Evolutionary conservation across 345 rosid species (phyloP).

Genomic region (Viola odorata): DNA sequence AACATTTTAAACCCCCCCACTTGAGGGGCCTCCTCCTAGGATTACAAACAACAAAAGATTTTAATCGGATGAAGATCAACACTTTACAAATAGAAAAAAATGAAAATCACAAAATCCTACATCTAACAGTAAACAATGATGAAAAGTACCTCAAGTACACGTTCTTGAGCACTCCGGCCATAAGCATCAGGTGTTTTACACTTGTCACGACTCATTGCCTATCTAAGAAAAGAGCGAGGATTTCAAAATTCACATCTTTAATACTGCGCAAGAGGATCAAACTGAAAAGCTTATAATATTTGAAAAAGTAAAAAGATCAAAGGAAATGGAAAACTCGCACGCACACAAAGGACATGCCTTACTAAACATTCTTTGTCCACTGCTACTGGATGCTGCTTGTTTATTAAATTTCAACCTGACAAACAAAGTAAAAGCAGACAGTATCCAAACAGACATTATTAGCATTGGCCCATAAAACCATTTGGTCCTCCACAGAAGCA

Average conservation of each 20-base stretch:
- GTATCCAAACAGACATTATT: background rate
- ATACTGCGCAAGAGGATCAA: too few species aligned
- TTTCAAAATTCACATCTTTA: background rate
- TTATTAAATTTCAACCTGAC: conserved; percentile 46
- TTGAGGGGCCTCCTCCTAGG: conserved; percentile 51
- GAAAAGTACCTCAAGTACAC: conserved; percentile 51
- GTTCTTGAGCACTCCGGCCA: conserved; percentile 47
- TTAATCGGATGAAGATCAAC: background rate
- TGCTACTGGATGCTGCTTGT: conserved; percentile 23
- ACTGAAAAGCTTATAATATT: too few species aligned
- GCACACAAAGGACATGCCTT: conserved; percentile 40
- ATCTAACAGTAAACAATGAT: background rate
- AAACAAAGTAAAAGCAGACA: conserved; percentile 1
- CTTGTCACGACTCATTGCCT: conserved; percentile 34
- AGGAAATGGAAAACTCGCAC: too few species aligned
- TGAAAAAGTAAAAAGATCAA: too few species aligned
- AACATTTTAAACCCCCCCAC: conserved; percentile 41
- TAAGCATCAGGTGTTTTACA: conserved; percentile 28
- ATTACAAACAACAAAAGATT: conserved; percentile 4
- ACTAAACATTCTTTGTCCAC: conserved; percentile 20
- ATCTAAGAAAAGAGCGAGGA: conserved; percentile 1
- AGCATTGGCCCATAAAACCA: too few species aligned
- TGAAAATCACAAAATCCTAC: background rate
- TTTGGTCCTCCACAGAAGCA: background rate
- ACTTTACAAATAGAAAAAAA: background rate